phyloP scores from a whole-genome alignment of 148 eudicot species.

The Camellia lanceoleosa region DNA sequence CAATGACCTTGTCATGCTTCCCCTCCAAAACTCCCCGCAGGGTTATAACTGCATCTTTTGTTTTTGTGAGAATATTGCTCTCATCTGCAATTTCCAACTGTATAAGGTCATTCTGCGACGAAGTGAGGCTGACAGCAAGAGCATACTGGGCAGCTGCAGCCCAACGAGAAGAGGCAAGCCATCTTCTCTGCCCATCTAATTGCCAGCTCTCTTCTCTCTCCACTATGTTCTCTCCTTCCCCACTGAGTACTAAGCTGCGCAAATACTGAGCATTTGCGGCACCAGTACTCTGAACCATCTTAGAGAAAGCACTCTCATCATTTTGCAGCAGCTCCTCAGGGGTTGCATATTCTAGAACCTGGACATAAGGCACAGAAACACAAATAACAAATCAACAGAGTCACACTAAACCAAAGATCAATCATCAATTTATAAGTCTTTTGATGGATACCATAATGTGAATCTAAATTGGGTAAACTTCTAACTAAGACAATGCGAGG shows the following conservation, averaged over 20 bases:
- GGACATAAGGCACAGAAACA: neutral
- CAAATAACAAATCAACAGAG: neutral
- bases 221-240: conserved; percentile 34
- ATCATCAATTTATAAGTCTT: neutral
- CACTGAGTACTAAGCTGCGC: conserved; percentile 55
- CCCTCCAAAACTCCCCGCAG: conserved; percentile 79
- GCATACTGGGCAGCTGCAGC: conserved; percentile 80
- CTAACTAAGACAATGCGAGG: neutral
- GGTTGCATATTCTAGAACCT: conserved; percentile 82
- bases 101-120: conserved; percentile 69
- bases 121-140: conserved; percentile 54
- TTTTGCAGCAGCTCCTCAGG: conserved; percentile 63
- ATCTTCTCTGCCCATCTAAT: conserved; percentile 62
- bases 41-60: conserved; percentile 77
- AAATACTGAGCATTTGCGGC: conserved; percentile 87
- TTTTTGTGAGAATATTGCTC: conserved; percentile 53
- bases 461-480: too few relatives aligned
- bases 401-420: neutral
- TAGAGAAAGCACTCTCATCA: conserved; percentile 77
- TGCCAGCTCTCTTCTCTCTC: conserved; percentile 37
- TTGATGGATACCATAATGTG: too few relatives aligned
- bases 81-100: conserved; percentile 46
- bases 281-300: conserved; percentile 97
- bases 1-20: conserved; percentile 62
- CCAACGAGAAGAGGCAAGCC: conserved; percentile 79